Conservation (phyloP, 176 grass and related monocot species). For the Oryza glumipatula region DNA sequence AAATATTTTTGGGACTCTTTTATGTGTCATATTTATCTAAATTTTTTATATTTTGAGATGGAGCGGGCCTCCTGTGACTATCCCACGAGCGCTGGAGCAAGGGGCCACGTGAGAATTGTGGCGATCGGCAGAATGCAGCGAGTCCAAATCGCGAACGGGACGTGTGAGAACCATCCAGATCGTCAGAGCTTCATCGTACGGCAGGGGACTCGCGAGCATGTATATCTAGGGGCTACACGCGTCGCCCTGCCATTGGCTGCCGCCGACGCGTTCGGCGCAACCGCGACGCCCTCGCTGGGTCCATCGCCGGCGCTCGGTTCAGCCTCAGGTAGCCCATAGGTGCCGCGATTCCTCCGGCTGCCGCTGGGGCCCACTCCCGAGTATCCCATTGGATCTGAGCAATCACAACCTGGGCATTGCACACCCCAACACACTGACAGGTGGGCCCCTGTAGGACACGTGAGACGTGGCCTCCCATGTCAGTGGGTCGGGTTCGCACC, state of each 20-base stretch:
- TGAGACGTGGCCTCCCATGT: background rate
- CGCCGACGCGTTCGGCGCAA: background rate
- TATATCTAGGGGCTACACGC: background rate
- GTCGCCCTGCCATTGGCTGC: background rate
- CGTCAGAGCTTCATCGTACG: background rate
- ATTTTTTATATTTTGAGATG: no score
- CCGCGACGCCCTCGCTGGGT: background rate
- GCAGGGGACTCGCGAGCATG: background rate
- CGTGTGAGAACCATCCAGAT: background rate
- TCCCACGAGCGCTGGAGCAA: background rate
- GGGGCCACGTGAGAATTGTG: background rate
- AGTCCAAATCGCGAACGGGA: background rate
- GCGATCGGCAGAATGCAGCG: background rate
- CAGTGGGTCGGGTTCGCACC: background rate
- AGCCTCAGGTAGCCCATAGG: background rate
- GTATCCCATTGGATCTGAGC: background rate
- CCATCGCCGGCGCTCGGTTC: constrained; percentile 6
- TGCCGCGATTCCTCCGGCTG: background rate
- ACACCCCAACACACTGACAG: background rate
- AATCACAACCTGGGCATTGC: no score
- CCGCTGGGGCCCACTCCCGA: background rate
- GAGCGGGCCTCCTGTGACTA: no score
- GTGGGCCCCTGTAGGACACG: background rate
- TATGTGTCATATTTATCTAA: no score
- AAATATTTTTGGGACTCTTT: no score